phyloP scores from a whole-genome alignment of 192 early-diverging fungal genomes.

The Podila epicladia region DNA sequence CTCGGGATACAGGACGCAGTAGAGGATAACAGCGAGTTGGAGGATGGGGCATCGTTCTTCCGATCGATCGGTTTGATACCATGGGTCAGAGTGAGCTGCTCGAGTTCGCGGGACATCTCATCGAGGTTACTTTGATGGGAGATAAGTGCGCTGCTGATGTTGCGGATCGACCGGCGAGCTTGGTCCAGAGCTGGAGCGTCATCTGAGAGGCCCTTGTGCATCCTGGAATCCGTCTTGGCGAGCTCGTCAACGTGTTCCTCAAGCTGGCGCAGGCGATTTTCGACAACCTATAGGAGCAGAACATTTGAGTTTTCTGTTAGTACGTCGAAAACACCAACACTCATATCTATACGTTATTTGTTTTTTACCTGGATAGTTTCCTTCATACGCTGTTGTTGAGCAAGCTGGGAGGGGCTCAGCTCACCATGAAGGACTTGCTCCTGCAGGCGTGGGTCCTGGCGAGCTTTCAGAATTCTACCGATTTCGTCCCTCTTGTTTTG shows the following conservation, averaged over 20 bases:
- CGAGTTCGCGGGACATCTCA: slow-evolving; percentile 35
- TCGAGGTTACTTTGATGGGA: slow-evolving; percentile 59
- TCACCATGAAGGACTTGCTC: slow-evolving; percentile 24
- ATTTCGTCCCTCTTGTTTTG: slow-evolving; percentile 40
- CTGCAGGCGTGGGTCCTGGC: slow-evolving; percentile 26
- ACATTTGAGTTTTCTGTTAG: background rate
- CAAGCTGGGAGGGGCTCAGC: slow-evolving; percentile 28
- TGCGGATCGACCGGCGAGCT: slow-evolving; percentile 57
- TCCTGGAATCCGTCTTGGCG: slow-evolving; percentile 7
- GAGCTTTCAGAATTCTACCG: slow-evolving; percentile 23
- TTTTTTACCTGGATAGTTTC: slow-evolving; percentile 6
- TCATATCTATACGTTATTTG: no score
- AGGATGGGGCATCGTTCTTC: background rate
- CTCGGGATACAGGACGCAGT: background rate
- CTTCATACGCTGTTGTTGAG: slow-evolving; percentile 31
- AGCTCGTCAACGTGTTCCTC: slow-evolving; percentile 31
- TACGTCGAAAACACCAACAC: background rate
- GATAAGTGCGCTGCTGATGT: slow-evolving; percentile 47
- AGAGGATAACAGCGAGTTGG: background rate
- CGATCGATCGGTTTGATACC: background rate
- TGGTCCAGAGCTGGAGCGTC: slow-evolving; percentile 53
- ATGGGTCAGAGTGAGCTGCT: slow-evolving; percentile 20
- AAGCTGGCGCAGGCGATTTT: slow-evolving; percentile 19
- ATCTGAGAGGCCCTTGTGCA: slow-evolving; percentile 27
- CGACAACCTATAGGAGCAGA: slow-evolving; percentile 16